phyloP scores from a whole-genome alignment of 2,329 filamentous ascomycete species.

The Xylaria sp. region DNA sequence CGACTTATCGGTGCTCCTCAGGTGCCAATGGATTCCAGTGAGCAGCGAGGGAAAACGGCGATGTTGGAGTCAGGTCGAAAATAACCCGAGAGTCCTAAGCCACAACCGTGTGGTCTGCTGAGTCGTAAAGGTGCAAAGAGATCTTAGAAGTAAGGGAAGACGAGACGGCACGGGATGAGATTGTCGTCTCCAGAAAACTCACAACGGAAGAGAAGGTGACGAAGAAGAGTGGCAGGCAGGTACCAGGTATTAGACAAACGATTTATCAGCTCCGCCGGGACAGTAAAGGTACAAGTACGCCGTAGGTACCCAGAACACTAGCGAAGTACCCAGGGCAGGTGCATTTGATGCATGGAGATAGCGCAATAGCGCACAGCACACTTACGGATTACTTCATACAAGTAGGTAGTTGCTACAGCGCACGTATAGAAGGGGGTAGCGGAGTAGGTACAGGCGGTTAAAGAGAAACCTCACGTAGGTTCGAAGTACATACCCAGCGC shows the following conservation, averaged over 20 bases:
- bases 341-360: background rate
- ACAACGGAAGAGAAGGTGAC: constrained; percentile 17
- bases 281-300: constrained; percentile 10
- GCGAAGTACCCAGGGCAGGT: background rate
- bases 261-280: constrained; percentile 28
- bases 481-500: too few relatives aligned
- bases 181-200: constrained; percentile 15
- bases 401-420: background rate
- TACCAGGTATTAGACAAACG: constrained; percentile 11
- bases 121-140: constrained; percentile 12
- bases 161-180: constrained; percentile 5
- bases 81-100: constrained; percentile 7
- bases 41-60: background rate
- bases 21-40: constrained; percentile 2
- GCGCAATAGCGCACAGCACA: too few relatives aligned
- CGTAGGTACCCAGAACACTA: constrained; percentile 7
- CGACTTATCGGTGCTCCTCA: constrained; percentile 12
- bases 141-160: constrained; percentile 7
- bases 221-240: constrained; percentile 11
- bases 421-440: too few relatives aligned
- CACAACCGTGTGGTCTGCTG: constrained; percentile 5
- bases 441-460: too few relatives aligned
- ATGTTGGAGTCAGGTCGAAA: constrained; percentile 1
- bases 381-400: too few relatives aligned
- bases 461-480: too few relatives aligned